These are phyloP conservation scores for Coprinopsis marcescibilis DNA, from an alignment of 768 basidiomycete genomes.

Conservation along the genomic window DNA sequence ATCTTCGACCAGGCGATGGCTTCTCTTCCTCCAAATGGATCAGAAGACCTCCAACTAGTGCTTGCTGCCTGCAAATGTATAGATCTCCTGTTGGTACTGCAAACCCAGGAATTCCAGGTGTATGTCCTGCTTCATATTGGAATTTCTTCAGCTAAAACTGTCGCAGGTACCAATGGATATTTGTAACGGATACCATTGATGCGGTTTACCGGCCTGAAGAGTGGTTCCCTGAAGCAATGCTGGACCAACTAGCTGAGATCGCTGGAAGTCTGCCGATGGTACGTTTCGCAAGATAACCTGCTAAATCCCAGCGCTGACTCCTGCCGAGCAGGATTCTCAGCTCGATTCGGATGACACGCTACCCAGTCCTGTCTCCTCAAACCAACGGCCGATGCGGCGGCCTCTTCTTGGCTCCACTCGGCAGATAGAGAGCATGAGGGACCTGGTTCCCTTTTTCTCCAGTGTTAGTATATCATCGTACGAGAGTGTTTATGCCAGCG, in stretches of 20 bases:
- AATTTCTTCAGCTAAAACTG: constrained; percentile 9
- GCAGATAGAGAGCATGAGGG: constrained; percentile 78
- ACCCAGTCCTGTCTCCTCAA: constrained; percentile 21
- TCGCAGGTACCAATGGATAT: constrained; percentile 92
- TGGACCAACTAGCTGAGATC: constrained; percentile 87
- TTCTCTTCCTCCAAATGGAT: constrained; percentile 68
- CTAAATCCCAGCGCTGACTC: background rate
- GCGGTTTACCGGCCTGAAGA: constrained; percentile 84
- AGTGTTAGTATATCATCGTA: constrained; percentile 84
- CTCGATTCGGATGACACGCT: constrained; percentile 2
- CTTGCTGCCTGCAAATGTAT: constrained; percentile 91
- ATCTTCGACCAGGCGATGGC: constrained; percentile 80
- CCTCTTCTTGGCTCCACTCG: constrained; percentile 66
- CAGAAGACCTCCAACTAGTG: constrained; percentile 78
- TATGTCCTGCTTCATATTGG: constrained; percentile 24
- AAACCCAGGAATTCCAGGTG: constrained; percentile 99
- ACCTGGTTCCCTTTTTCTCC: constrained; percentile 88
- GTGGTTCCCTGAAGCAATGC: constrained; percentile 80
- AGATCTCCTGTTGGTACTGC: constrained; percentile 86
- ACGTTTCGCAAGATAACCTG: constrained; percentile 15
- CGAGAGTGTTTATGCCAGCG: constrained; percentile 83
- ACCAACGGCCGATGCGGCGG: constrained; percentile 51
- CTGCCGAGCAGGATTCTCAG: constrained; percentile 22
- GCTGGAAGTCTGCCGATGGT: constrained; percentile 58
- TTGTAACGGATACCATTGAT: constrained; percentile 95